Percentiles rank a stretch among this genome's conserved stretches.
Conservation (phyloP, 208 protist genomes). For the Sergeia podlipaevii region DNA sequence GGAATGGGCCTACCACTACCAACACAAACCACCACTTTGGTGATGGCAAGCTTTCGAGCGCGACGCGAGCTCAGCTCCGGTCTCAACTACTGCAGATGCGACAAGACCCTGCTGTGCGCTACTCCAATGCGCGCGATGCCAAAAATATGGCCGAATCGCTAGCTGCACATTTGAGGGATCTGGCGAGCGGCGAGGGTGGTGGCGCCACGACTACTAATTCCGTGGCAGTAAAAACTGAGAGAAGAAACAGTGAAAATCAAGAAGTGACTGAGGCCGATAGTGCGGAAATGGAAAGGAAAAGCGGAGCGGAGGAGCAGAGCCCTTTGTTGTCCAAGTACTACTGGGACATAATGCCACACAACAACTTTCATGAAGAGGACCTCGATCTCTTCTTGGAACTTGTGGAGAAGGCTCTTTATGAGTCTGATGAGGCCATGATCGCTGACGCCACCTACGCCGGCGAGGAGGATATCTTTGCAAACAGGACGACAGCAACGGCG, state of each 20-base stretch:
- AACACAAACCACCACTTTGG: too few relatives aligned
- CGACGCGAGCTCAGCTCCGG: constrained; percentile 45
- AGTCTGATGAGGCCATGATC: constrained; percentile 56
- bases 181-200: constrained; percentile 1
- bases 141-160: constrained; percentile 25
- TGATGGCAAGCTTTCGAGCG: too few relatives aligned
- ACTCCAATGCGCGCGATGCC: constrained; percentile 48
- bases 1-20: too few relatives aligned
- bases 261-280: background rate
- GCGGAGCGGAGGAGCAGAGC: background rate
- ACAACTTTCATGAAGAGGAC: constrained; percentile 65
- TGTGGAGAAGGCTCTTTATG: constrained; percentile 52
- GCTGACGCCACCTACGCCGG: constrained; percentile 18
- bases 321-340: constrained; percentile 19
- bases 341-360: constrained; percentile 56
- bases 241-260: background rate
- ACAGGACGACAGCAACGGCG: background rate
- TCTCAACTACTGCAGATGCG: constrained; percentile 67
- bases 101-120: constrained; percentile 56
- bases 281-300: background rate
- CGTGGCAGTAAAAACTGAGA: too few relatives aligned
- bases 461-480: background rate
- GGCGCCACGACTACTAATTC: background rate
- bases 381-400: constrained; percentile 66
- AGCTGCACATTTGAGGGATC: constrained; percentile 3